phyloP scores from a whole-genome alignment of 257 asterid species.

The Salvia rosmarinus region DNA sequence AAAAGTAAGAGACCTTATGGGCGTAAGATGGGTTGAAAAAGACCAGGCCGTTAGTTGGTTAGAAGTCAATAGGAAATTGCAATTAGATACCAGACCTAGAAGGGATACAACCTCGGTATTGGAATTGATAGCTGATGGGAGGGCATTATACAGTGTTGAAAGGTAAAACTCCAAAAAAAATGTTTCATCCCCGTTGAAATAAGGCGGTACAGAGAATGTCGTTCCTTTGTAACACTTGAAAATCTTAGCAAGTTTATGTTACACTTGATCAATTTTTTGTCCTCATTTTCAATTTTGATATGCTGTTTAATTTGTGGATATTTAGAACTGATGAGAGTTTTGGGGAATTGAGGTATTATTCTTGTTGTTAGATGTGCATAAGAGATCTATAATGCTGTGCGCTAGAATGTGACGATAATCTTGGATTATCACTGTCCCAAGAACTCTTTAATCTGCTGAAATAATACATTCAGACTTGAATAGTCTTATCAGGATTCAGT shows the following conservation, averaged over 20 bases:
- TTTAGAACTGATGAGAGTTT: background rate
- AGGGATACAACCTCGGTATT: constrained; percentile 35
- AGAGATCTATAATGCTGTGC: background rate
- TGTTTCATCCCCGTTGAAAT: background rate
- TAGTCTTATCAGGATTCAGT: background rate
- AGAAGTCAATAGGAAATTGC: constrained; percentile 53
- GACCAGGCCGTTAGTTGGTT: constrained; percentile 58
- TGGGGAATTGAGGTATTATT: background rate
- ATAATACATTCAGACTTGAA: background rate
- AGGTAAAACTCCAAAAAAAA: constrained; percentile 32
- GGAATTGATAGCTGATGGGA: constrained; percentile 47
- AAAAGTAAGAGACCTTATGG: constrained; percentile 56
- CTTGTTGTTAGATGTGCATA: too few relatives aligned
- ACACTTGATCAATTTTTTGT: background rate
- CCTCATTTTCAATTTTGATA: background rate
- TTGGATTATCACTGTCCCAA: background rate
- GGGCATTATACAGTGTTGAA: constrained; percentile 28
- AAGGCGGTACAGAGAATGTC: background rate
- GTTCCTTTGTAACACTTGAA: constrained; percentile 10
- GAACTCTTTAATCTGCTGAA: background rate
- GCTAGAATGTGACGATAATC: background rate
- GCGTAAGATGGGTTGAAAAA: constrained; percentile 37
- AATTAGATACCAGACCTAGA: constrained; percentile 29
- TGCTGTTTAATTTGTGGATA: background rate
- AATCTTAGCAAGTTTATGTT: constrained; percentile 1